phyloP scores from a whole-genome alignment of 352 stramenopile genomes.

The Aphanomyces stellatus region DNA sequence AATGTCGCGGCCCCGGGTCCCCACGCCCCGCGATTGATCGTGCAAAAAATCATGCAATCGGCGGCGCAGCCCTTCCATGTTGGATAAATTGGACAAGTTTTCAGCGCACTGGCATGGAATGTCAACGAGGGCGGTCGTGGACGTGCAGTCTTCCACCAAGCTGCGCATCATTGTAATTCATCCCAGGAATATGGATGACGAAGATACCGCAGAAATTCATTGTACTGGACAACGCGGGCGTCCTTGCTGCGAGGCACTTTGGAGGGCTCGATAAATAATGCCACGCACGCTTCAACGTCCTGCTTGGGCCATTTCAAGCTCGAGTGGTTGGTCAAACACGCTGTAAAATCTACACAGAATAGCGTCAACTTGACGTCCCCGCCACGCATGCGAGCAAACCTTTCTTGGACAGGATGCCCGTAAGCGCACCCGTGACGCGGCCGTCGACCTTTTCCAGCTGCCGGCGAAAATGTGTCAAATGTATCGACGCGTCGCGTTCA shows the following conservation, averaged over 20 bases:
- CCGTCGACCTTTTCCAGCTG: constrained; percentile 9
- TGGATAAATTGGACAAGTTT: neutral
- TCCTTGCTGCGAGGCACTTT: neutral
- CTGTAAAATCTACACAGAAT: constrained; percentile 15
- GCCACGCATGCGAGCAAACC: neutral
- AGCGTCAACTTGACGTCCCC: no score
- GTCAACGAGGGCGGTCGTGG: neutral
- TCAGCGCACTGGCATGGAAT: neutral
- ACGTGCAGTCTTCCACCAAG: constrained; percentile 3
- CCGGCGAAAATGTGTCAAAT: neutral
- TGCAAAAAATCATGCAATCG: neutral
- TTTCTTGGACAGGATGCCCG: constrained; percentile 9
- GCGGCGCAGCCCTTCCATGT: neutral
- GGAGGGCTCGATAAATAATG: neutral
- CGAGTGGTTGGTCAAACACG: neutral
- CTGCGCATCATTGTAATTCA: no score
- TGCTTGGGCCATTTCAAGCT: constrained; percentile 1
- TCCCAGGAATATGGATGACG: neutral
- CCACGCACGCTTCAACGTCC: neutral
- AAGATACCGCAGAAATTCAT: neutral
- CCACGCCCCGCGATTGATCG: neutral
- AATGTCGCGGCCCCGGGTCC: neutral
- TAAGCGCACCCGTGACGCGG: constrained; percentile 2
- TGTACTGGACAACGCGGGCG: neutral
- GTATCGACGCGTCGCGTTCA: neutral